Base-by-base conservation (phyloP, 2,329 filamentous ascomycete genomes). In the Fonsecaea monophora region DNA sequence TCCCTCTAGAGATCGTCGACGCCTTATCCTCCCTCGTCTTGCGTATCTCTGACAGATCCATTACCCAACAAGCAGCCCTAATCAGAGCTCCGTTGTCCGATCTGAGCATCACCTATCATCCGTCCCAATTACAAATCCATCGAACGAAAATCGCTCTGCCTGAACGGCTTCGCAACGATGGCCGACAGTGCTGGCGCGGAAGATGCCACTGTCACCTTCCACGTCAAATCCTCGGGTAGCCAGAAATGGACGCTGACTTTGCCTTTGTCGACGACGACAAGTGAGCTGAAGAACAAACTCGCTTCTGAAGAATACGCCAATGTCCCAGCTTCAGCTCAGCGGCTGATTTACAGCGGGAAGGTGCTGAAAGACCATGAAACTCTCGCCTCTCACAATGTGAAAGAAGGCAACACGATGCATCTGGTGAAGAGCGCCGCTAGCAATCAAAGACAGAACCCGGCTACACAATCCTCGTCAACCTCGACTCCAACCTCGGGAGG, bases 301-400 rank as follows among this genome's bases (percentile, higher is more conserved):
- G 87, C 94, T 4, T 86, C 87, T 37, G 81, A 88, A 65, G 92
- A 96, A 74, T 92, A 90, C 76, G 94, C 96, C 78, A 90, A 96
- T 78, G 89, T 97, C 64, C 90, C 95, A 38, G 85, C 90, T 62
- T 92, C 96, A 76, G 88, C 93, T 73, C 94, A 98, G 82, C 92
- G 95, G 68, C 85, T 99, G 70, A 99, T 99, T 81, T 99, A 98
- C 84, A 97, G 94, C 5, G 95, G 95, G 61, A 90, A 94, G 68
- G 94, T 99, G 68, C 88, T 99, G 82, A 99, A 98, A 83, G 95
- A 99, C 78, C 88, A 90, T 66, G 94, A 99, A 74, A 89, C 91
- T 0, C 82, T 99, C 53, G 88, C 85, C 70, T 87, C 88, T 64
- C 96, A 96, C 83, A 98, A 97, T 84, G 94, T 99, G 80, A 97